Evolutionary conservation across 2,329 filamentous ascomycete species (phyloP).

Genomic region (Xylariaceae sp.): DNA sequence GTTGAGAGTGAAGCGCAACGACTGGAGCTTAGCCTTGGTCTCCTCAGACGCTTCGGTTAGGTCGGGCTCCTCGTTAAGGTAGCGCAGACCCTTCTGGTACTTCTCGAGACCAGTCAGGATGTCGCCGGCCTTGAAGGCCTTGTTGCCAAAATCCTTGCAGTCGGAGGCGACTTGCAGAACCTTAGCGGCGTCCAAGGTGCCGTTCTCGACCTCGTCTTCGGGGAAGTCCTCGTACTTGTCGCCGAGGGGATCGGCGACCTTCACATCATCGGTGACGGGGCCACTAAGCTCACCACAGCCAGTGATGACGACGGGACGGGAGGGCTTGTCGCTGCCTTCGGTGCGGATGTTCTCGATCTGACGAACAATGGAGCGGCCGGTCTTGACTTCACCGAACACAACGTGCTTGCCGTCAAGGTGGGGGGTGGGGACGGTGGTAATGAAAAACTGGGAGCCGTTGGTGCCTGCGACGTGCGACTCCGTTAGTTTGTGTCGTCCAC

Average conservation of each 20-base stretch:
- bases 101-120: slow-evolving; percentile 70
- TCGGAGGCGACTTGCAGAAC: slow-evolving; percentile 75
- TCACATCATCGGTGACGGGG: slow-evolving; percentile 62
- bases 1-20: slow-evolving; percentile 79
- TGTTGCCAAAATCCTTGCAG: slow-evolving; percentile 89
- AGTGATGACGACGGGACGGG: slow-evolving; percentile 63
- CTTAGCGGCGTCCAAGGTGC: slow-evolving; percentile 58
- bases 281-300: slow-evolving; percentile 83
- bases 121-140: slow-evolving; percentile 79
- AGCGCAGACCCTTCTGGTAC: slow-evolving; percentile 73
- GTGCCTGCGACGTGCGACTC: slow-evolving; percentile 55
- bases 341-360: slow-evolving; percentile 82
- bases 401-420: slow-evolving; percentile 97
- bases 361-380: slow-evolving; percentile 84
- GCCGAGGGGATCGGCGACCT: slow-evolving; percentile 71
- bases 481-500: slow-evolving; percentile 2
- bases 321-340: slow-evolving; percentile 73
- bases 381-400: slow-evolving; percentile 90
- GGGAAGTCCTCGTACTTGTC: slow-evolving; percentile 95
- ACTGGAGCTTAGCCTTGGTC: slow-evolving; percentile 60
- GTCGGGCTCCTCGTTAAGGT: slow-evolving; percentile 62
- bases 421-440: slow-evolving; percentile 91
- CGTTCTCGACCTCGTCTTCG: slow-evolving; percentile 63
- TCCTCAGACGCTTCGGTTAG: slow-evolving; percentile 63
- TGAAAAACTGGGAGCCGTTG: slow-evolving; percentile 97